phyloP scores from a whole-genome alignment of 192 early-diverging fungal genomes.

The Hyaloraphidium curvatum region DNA sequence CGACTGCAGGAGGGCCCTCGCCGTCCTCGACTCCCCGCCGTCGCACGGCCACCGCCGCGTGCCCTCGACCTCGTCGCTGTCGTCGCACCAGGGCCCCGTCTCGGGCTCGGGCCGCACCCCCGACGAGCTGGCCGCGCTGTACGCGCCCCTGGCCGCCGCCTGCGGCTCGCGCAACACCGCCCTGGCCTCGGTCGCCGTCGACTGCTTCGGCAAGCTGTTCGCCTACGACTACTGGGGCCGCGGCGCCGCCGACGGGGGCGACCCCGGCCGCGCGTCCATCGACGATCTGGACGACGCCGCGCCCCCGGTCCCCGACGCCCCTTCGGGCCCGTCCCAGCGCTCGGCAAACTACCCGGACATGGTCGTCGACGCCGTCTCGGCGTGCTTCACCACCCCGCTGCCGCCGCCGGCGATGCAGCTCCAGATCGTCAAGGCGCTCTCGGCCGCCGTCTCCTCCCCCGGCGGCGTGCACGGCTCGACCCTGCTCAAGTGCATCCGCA shows the following conservation, averaged over 20 bases:
- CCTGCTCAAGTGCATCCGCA: slow-evolving; percentile 60
- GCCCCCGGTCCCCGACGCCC: slow-evolving; percentile 2
- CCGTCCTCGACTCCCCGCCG: no score
- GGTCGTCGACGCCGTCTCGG: slow-evolving; percentile 56
- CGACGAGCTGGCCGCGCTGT: slow-evolving; percentile 21
- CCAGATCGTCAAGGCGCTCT: slow-evolving; percentile 78
- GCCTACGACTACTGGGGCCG: slow-evolving; percentile 37
- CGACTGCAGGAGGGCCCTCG: no score
- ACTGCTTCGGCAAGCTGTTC: slow-evolving; percentile 63
- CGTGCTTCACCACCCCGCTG: no score
- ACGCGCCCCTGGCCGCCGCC: slow-evolving; percentile 48
- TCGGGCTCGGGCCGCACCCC: no score
- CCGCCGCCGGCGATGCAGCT: slow-evolving; percentile 71
- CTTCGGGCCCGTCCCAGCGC: slow-evolving; percentile 5
- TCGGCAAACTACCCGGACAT: slow-evolving; percentile 22
- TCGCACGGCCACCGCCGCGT: no score
- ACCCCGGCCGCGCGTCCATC: no score
- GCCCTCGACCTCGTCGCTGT: no score
- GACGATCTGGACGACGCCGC: slow-evolving; percentile 5
- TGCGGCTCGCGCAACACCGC: slow-evolving; percentile 42
- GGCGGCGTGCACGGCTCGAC: slow-evolving; percentile 48
- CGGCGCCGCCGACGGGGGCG: slow-evolving; percentile 13
- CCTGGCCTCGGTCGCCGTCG: slow-evolving; percentile 47
- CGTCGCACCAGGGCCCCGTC: no score
- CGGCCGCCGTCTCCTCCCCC: slow-evolving; percentile 54